Percentiles rank a stretch among this genome's conserved stretches.
Conservation (phyloP, 169 alveolate species). For the Eimeria acervulina region DNA sequence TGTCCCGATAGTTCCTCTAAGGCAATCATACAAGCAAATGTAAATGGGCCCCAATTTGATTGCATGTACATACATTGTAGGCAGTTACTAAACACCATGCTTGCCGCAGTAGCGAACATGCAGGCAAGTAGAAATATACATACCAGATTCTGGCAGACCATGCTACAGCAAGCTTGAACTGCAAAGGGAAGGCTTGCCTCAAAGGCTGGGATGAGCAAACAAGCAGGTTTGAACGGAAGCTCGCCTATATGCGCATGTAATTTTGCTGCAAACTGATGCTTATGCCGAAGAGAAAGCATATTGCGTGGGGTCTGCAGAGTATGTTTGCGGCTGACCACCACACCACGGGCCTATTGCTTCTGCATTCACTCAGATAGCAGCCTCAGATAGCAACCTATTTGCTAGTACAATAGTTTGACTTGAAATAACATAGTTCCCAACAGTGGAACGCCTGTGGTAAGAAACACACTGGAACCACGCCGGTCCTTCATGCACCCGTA, state of each 20-base stretch:
- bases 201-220: not conserved
- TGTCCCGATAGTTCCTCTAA: not conserved
- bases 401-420: not conserved
- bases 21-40: not conserved
- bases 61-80: not conserved
- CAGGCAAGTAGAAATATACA: not conserved
- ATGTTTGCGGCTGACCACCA: not conserved
- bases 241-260: too few relatives aligned
- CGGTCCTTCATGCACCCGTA: not conserved
- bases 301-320: not conserved
- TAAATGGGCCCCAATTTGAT: not conserved
- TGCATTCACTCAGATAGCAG: not conserved
- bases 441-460: not conserved
- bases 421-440: not conserved
- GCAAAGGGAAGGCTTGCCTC: not conserved
- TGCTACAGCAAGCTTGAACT: not conserved
- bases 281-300: not conserved
- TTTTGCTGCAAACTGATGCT: not conserved
- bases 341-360: not conserved
- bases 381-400: not conserved
- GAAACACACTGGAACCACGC: not conserved
- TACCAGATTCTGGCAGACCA: not conserved
- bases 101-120: not conserved
- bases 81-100: not conserved
- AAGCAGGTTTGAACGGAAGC: not conserved